phyloP scores from a whole-genome alignment of 139 green algal genomes.

The Spirogloea muscicola region DNA sequence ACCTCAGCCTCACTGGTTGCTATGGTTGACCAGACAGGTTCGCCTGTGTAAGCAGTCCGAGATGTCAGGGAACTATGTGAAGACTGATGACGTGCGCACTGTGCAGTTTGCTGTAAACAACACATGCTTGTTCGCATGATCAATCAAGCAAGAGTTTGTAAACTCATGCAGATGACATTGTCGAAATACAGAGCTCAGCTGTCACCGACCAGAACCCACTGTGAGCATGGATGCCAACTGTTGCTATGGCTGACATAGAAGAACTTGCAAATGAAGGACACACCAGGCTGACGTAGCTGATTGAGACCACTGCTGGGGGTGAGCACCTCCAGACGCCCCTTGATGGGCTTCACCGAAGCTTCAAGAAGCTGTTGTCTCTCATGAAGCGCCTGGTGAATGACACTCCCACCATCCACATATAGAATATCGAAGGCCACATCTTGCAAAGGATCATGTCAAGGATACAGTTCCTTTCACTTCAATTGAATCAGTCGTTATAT shows the following conservation, averaged over 20 bases:
- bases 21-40: not conserved
- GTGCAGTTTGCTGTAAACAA: no score
- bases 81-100: no score
- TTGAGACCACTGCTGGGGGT: not conserved
- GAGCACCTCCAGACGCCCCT: conserved; percentile 13
- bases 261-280: conserved; percentile 6
- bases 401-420: conserved; percentile 49
- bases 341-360: conserved; percentile 24
- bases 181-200: no score
- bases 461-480: no score
- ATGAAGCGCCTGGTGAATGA: conserved; percentile 47
- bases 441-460: no score
- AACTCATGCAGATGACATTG: no score
- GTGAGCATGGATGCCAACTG: not conserved
- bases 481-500: no score
- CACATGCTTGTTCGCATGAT: no score
- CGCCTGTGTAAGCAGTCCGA: not conserved
- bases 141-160: no score
- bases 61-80: no score
- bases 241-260: not conserved
- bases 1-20: conserved; percentile 52
- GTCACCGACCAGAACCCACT: not conserved
- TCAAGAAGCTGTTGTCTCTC: conserved; percentile 62
- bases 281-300: not conserved
- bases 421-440: conserved; percentile 80